Evolutionary conservation across 305 asterid genomes (phyloP).

Genomic region (Rubia peregrina): DNA sequence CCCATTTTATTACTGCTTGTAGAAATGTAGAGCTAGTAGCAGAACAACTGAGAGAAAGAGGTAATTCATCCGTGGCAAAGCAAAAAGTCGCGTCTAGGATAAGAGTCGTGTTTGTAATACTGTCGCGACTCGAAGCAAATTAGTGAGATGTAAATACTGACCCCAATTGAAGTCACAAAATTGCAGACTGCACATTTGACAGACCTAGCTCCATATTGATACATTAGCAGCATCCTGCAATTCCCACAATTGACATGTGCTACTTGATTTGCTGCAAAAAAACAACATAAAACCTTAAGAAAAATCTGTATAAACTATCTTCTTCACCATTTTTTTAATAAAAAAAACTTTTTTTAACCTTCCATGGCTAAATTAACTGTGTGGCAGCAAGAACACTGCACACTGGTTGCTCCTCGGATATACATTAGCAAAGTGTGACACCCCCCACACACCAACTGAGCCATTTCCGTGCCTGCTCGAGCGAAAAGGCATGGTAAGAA

Average conservation of each 20-base stretch:
- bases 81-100: background rate
- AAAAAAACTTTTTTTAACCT: constrained; percentile 21
- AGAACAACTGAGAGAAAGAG: background rate
- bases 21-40: background rate
- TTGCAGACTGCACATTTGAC: constrained; percentile 55
- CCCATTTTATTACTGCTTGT: background rate
- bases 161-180: constrained; percentile 42
- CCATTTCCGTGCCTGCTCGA: constrained; percentile 48
- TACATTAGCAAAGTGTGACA: constrained; percentile 54
- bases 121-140: background rate
- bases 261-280: constrained; percentile 43
- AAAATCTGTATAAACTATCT: background rate
- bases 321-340: background rate
- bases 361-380: constrained; percentile 48
- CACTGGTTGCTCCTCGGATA: constrained; percentile 51
- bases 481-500: too few species aligned
- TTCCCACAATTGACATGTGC: constrained; percentile 59
- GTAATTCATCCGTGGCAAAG: background rate
- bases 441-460: constrained; percentile 54
- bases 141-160: constrained; percentile 19
- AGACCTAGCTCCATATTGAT: constrained; percentile 49
- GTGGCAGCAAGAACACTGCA: constrained; percentile 55
- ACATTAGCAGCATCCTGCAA: constrained; percentile 46
- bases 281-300: background rate
- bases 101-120: background rate